A percentile compares a stretch with the other conserved stretches of the same genome.
phyloP scores from a whole-genome alignment of 2,329 filamentous ascomycete genomes.

The Pseudogymnoascus sp. region DNA sequence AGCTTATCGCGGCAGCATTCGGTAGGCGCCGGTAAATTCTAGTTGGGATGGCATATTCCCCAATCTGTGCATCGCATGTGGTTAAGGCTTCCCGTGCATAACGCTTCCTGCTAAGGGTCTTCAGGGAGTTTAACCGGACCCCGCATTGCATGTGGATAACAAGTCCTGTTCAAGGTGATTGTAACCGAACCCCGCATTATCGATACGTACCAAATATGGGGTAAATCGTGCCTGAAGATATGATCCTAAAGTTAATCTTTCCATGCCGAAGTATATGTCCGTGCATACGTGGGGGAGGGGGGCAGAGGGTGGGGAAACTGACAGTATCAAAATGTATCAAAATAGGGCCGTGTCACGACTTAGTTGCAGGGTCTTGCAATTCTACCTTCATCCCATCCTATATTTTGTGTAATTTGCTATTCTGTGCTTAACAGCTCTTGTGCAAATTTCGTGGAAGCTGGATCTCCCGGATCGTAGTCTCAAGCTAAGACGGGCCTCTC shows the following conservation, averaged over 20 bases:
- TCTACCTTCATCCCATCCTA: neutral
- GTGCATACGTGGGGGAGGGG: neutral
- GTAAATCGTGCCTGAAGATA: neutral
- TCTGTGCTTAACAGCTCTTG: neutral
- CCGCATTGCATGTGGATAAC: neutral
- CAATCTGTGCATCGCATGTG: neutral
- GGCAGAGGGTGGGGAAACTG: neutral
- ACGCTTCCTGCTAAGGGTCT: neutral
- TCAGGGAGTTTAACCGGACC: neutral
- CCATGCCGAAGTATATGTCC: neutral
- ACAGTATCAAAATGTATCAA: neutral
- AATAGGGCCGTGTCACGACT: slow-evolving; percentile 1
- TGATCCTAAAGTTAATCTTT: neutral
- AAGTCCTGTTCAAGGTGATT: neutral
- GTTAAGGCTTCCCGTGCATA: neutral
- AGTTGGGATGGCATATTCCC: neutral
- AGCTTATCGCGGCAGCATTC: neutral
- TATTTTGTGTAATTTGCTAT: slow-evolving; percentile 5
- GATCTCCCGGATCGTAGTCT: neutral
- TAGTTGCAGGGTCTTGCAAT: neutral
- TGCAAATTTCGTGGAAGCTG: slow-evolving; percentile 5
- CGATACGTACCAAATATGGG: neutral
- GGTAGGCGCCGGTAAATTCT: slow-evolving; percentile 5
- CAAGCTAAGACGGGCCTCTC: neutral
- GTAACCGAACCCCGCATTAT: slow-evolving; percentile 1